Evolutionary conservation across 805 yeast species (phyloP), one percentile per base, ranked within the genome.

Genomic region (Zygosaccharomyces rouxii): DNA sequence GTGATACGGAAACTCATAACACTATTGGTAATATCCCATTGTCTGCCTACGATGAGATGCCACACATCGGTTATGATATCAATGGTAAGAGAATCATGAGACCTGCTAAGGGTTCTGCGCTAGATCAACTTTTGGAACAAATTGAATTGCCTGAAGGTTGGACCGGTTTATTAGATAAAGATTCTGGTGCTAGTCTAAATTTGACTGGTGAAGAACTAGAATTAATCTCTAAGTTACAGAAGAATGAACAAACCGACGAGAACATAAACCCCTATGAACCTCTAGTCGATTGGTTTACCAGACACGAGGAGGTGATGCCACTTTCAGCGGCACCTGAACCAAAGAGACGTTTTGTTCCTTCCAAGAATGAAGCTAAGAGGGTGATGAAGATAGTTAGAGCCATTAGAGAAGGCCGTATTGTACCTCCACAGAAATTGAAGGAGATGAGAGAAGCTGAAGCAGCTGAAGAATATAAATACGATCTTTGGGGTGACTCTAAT

Each of bases 31-130:
- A 94, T 64, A 79, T 94, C 49, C 98, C 99, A 44, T 62, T 94
- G 18, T 79, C 92, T 16, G 96, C 96, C 1, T 94, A 94, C 65
- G 99, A 94, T 48, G 96, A 90, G 68, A 86, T 85, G 83, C 99
- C 99, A 1, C 99, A 94, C 65, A 81, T 94, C 51, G 98, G 99
- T 49, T 94, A 94, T 68, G 92, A 89, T 66, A 90, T 94, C 60
- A 94, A 94, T 66, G 99, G 99, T 62, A 92, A 90, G 66, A 81
- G 99, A 64, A 90, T 94, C 63, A 92, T 94, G 98, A 81, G 99
- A 68, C 99, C 99, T 10, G 99, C 98, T 7, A 85, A 88, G 60
- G 96, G 97, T 11, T 82, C 95, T 49, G 99, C 98, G 1, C 76
- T 94, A 55, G 98, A 94, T 62, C 86, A 84, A 60, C 76, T 94